Percentiles rank a stretch among this genome's conserved stretches.
These are phyloP conservation scores for Chaetomium sp. DNA, from an alignment of 2,329 filamentous ascomycete species.

Conservation along the genomic window DNA sequence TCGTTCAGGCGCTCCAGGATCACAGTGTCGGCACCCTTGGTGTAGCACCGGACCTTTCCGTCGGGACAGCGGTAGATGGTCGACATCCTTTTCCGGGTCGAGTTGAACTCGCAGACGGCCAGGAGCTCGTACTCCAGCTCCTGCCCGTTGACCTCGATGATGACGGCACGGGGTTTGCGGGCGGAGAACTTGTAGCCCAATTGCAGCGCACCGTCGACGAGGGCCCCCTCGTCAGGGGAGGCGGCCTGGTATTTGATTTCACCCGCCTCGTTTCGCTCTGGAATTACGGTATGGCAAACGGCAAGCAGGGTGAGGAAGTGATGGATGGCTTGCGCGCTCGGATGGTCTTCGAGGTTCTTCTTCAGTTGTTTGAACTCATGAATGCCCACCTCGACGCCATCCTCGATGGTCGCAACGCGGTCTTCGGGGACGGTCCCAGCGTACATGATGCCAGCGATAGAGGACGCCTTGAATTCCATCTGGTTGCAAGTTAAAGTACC, in stretches of 20 bases:
- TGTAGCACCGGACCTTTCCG: conserved; percentile 90
- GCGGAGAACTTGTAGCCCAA: conserved; percentile 90
- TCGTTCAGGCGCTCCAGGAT: conserved; percentile 87
- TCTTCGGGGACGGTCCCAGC: conserved; percentile 91
- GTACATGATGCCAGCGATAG: conserved; percentile 92
- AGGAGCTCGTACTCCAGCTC: conserved; percentile 85
- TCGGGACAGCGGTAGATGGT: conserved; percentile 96
- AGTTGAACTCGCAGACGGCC: conserved; percentile 99
- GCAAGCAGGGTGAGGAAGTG: conserved; percentile 86
- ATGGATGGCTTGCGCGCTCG: conserved; percentile 58
- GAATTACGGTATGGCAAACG: conserved; percentile 96
- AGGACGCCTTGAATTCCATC: conserved; percentile 98
- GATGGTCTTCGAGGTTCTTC: conserved; percentile 65
- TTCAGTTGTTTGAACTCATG: conserved; percentile 79
- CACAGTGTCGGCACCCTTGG: conserved; percentile 96
- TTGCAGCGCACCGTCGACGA: conserved; percentile 84
- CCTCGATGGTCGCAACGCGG: conserved; percentile 74
- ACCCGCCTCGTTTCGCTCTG: conserved; percentile 77
- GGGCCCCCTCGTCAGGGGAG: conserved; percentile 94
- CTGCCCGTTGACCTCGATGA: conserved; percentile 73
- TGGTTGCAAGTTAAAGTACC: conserved; percentile 96
- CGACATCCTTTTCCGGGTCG: conserved; percentile 95
- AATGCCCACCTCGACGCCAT: conserved; percentile 75
- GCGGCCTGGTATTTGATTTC: conserved; percentile 97
- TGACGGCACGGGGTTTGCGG: conserved; percentile 84